phyloP scores from a whole-genome alignment of 2,329 filamentous ascomycete species.

The Fusarium sp. region DNA sequence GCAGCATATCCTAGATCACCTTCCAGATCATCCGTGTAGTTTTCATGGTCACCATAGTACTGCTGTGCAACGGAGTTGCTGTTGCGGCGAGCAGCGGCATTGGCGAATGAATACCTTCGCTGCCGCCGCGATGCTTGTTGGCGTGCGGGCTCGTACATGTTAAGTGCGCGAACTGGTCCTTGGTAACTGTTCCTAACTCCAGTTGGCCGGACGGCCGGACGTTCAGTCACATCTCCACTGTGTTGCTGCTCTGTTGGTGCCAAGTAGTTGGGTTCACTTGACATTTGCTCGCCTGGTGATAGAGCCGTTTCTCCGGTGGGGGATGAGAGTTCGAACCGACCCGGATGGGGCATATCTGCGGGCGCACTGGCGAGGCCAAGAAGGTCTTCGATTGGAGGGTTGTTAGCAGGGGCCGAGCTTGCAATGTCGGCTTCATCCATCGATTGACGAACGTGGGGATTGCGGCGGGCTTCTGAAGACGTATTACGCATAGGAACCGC shows the following conservation, averaged over 20 bases:
- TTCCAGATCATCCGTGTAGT: conserved; percentile 80
- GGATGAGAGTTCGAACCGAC: conserved; percentile 75
- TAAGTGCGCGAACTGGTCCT: conserved; percentile 55
- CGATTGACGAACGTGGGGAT: conserved; percentile 60
- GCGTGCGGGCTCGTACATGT: conserved; percentile 59
- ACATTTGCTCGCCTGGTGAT: conserved; percentile 52
- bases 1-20: conserved; percentile 95
- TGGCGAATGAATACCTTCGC: conserved; percentile 66
- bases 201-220: conserved; percentile 35
- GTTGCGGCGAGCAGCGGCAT: conserved; percentile 59
- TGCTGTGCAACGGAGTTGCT: conserved; percentile 65
- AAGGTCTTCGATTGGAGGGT: conserved; percentile 69
- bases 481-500: conserved; percentile 89
- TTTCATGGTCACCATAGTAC: conserved; percentile 65
- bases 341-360: conserved; percentile 76
- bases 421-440: conserved; percentile 90
- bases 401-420: conserved; percentile 50
- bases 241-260: conserved; percentile 29
- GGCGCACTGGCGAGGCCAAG: conserved; percentile 73
- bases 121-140: conserved; percentile 55
- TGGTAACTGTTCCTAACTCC: conserved; percentile 54
- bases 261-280: conserved; percentile 38
- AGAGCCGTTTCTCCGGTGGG: conserved; percentile 56
- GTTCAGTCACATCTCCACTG: conserved; percentile 34
- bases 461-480: conserved; percentile 84